Evolutionary conservation across 768 basidiomycete genomes (phyloP), one percentile per base, ranked within the genome.

Genomic region (Amanita muscaria): DNA sequence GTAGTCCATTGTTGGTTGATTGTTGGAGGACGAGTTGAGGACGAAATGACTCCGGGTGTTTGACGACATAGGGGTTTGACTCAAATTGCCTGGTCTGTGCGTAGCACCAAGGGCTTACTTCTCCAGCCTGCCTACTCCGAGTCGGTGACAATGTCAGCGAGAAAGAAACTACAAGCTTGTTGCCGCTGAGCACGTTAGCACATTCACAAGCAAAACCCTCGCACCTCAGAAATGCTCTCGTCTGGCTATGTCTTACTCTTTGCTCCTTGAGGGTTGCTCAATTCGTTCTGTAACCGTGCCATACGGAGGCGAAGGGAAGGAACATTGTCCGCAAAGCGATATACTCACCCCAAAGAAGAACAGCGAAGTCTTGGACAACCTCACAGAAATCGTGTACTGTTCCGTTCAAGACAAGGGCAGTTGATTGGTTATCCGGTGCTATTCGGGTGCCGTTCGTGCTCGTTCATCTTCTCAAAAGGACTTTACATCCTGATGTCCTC

Each of bases 351-450:
- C 66, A 0, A 33, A 53, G 32, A 55, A 56, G 27, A 55, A 63
- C 35, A 63, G 60, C 56, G 56, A 48, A 21, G 19, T 51, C 4
- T 55, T 49, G 55, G 34, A 34, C 15, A 32, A 47, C 16, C 31
- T 53, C 25, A 32, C n/a, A 11, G 30, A 18, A 14, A 24, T 14
- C 10, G 44, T 59, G 41, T 9, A 59, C 59, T 4, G 48, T 54
- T 9, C 54, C 35, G 14, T 67, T 61, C 52, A 55, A 58, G 47
- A 34, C n/a, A 1, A 54, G 55, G 33, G 62, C 61, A 2, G 54
- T 60, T 19, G 53, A 56, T 18, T 63, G 59, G 57, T 58, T 68
- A 23, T 56, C 57, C 31, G 62, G 57, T 3, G 66, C 66, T 21
- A 59, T 68, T 14, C 42, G 51, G 31, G 54, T 68, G 22, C 63